Percentiles rank a stretch among this genome's conserved stretches.
phyloP scores from a whole-genome alignment of 192 early-diverging fungal genomes.

The Fimicolochytrium jonesii region DNA sequence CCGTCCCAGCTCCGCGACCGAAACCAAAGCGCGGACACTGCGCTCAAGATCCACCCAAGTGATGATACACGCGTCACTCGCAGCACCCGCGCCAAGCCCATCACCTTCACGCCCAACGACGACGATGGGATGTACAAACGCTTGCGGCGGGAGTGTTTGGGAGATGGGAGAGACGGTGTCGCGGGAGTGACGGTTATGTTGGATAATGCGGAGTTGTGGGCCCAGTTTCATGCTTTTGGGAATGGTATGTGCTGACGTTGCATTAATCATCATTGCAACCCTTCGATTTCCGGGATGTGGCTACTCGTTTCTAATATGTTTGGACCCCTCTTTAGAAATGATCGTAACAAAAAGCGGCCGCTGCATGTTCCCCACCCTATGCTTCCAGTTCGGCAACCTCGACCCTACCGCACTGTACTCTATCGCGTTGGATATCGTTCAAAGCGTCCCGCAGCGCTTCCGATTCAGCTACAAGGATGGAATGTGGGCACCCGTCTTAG shows the following conservation, averaged over 20 bases:
- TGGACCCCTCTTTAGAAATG: constrained; percentile 32
- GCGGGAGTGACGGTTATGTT: background rate
- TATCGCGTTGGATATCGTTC: constrained; percentile 43
- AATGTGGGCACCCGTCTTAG: constrained; percentile 24
- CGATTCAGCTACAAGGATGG: constrained; percentile 34
- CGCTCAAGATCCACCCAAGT: no score
- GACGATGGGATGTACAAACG: no score
- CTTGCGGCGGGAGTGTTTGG: no score
- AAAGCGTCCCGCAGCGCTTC: constrained; percentile 22
- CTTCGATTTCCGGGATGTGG: background rate
- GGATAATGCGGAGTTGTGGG: constrained; percentile 20
- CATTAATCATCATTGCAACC: no score
- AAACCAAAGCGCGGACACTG: no score
- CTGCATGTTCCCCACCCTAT: constrained; percentile 51
- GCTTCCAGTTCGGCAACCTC: constrained; percentile 34
- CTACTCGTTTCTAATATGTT: background rate
- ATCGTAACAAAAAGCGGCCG: constrained; percentile 59
- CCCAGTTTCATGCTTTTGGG: constrained; percentile 20
- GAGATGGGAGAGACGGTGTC: no score
- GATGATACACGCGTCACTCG: no score
- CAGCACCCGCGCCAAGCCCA: no score
- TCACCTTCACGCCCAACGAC: no score
- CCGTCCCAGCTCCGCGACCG: no score
- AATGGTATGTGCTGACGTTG: constrained; percentile 2
- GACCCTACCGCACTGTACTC: constrained; percentile 39